These are phyloP conservation scores for Ustilago nuda DNA, from an alignment of 1,284 basidiomycete genomes.

Conservation along the genomic window DNA sequence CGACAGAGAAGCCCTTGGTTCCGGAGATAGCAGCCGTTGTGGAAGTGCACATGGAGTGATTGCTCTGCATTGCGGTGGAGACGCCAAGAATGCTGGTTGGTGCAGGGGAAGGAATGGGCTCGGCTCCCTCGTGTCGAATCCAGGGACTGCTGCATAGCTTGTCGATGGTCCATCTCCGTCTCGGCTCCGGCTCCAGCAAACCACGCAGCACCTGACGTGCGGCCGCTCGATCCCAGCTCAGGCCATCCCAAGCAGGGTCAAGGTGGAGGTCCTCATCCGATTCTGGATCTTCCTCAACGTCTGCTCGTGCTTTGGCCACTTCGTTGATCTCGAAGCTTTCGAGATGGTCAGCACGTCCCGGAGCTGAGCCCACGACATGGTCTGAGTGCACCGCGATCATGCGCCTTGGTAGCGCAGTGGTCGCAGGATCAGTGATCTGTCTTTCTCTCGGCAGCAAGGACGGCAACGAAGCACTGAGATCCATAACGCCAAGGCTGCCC, in stretches of 20 bases:
- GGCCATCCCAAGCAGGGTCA: constrained; percentile 55
- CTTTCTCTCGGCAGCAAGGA: constrained; percentile 36
- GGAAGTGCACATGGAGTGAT: background rate
- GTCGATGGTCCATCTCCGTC: constrained; percentile 60
- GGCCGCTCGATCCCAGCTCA: constrained; percentile 53
- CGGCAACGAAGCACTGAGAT: constrained; percentile 54
- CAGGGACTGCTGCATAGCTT: constrained; percentile 38
- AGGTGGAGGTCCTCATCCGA: constrained; percentile 51
- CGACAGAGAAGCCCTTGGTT: constrained; percentile 9
- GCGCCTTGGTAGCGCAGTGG: constrained; percentile 5
- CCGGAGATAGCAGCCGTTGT: background rate
- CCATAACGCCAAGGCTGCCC: constrained; percentile 19
- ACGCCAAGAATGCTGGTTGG: background rate
- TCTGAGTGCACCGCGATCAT: constrained; percentile 36
- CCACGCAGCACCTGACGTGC: constrained; percentile 55
- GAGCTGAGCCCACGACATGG: constrained; percentile 49
- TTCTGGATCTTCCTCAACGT: constrained; percentile 56
- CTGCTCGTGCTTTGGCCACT: constrained; percentile 46
- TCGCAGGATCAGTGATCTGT: constrained; percentile 24
- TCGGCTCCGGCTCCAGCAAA: constrained; percentile 57
- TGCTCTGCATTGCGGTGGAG: background rate
- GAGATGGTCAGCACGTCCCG: constrained; percentile 40
- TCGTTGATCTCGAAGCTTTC: constrained; percentile 51
- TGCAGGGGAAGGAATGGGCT: constrained; percentile 4
- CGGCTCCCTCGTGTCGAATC: constrained; percentile 29